These are phyloP conservation scores for Backusella mclennaniae DNA, from an alignment of 192 early-diverging fungal genomes.

Conservation along the genomic window DNA sequence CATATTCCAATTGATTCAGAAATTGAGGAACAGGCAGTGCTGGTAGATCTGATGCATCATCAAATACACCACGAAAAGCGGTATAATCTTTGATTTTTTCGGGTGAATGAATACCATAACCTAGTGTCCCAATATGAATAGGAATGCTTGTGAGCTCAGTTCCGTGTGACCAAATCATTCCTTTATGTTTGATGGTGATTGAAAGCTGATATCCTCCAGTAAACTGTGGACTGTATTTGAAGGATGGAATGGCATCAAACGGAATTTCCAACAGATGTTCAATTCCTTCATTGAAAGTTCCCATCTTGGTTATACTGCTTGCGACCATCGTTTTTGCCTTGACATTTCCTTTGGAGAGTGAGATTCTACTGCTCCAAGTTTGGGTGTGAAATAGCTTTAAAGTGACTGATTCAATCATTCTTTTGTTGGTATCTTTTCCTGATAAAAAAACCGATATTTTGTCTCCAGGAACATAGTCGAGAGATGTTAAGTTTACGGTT, in stretches of 20 bases:
- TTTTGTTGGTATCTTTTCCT: neutral
- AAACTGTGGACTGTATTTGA: neutral
- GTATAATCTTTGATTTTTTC: conserved; percentile 4
- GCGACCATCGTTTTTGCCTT: neutral
- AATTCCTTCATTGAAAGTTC: neutral
- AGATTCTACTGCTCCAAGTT: neutral
- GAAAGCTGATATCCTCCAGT: neutral
- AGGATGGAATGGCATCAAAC: neutral
- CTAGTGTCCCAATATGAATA: conserved; percentile 8
- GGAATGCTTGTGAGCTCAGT: neutral
- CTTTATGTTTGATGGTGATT: neutral
- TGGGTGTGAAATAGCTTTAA: neutral
- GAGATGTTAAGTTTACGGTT: neutral
- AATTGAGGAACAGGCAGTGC: conserved; percentile 1
- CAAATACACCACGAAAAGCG: neutral
- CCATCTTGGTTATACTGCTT: neutral
- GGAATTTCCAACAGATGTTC: neutral
- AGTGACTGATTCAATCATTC: neutral
- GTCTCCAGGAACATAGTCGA: conserved; percentile 12
- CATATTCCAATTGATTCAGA: neutral
- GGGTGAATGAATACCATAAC: neutral
- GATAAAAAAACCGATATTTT: neutral
- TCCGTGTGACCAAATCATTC: neutral
- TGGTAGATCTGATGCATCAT: neutral
- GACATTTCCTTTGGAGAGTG: neutral